Conservation (phyloP, 129 eudicot species). For the Ambrosia artemisiifolia region DNA sequence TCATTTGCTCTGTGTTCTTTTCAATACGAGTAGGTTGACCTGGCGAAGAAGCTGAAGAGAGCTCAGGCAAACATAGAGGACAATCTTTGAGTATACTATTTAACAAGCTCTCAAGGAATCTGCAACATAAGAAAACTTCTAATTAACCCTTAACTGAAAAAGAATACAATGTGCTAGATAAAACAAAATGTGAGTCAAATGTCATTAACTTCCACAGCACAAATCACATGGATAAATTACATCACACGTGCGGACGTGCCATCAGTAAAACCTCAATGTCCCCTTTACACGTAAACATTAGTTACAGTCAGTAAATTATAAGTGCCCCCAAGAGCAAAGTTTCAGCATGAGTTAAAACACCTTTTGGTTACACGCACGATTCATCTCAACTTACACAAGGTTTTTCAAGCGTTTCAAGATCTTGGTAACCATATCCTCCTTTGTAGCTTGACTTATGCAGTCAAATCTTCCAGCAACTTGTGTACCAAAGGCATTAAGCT, state of each 20-base stretch:
- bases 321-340: neutral
- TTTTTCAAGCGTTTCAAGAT: constrained; percentile 72
- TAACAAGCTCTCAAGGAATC: constrained; percentile 72
- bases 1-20: constrained; percentile 36
- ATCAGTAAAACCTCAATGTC: neutral
- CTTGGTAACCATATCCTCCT: constrained; percentile 61
- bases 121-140: constrained; percentile 36
- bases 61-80: constrained; percentile 54
- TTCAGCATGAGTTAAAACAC: constrained; percentile 3
- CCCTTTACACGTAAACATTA: neutral
- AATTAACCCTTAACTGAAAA: neutral
- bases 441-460: constrained; percentile 62
- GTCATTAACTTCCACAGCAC: neutral
- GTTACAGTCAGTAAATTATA: neutral
- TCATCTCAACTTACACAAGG: constrained; percentile 59
- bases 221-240: constrained; percentile 2
- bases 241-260: neutral
- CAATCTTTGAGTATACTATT: constrained; percentile 49
- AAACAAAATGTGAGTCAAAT: neutral
- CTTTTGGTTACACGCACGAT: neutral
- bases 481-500: constrained; percentile 74
- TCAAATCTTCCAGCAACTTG: constrained; percentile 67
- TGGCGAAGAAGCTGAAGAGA: constrained; percentile 33
- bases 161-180: neutral
- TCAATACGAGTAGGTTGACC: constrained; percentile 37